Evolutionary conservation across 192 early-diverging fungal genomes (phyloP).

Genomic region (Coemansia sp.): DNA sequence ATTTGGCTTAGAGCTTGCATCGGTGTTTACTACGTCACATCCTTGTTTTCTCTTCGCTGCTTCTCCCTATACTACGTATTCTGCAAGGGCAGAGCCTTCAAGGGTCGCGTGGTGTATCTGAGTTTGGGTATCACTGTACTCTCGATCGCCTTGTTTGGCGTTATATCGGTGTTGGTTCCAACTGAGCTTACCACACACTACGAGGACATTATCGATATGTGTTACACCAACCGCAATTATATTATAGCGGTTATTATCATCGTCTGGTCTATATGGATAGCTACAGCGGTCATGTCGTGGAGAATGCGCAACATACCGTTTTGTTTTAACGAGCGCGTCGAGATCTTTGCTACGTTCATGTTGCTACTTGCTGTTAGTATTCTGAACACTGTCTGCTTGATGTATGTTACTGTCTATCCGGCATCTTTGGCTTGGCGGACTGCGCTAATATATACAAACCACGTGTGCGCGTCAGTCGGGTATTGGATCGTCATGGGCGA

Average conservation of each 20-base stretch:
- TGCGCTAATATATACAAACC: slow-evolving; percentile 35
- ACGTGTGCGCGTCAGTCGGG: slow-evolving; percentile 30
- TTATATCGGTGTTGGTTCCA: slow-evolving; percentile 36
- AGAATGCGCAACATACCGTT: slow-evolving; percentile 44
- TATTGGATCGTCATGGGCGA: slow-evolving; percentile 54
- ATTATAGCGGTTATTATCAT: slow-evolving; percentile 20
- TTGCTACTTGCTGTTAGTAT: slow-evolving; percentile 24
- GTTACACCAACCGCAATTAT: slow-evolving; percentile 23
- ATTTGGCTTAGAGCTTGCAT: slow-evolving; percentile 45
- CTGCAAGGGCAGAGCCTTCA: slow-evolving; percentile 37
- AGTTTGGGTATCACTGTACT: slow-evolving; percentile 12
- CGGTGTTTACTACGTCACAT: slow-evolving; percentile 40
- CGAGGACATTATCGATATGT: slow-evolving; percentile 40
- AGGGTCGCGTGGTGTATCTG: slow-evolving; percentile 12
- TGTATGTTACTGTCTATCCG: slow-evolving; percentile 36
- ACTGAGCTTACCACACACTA: slow-evolving; percentile 31
- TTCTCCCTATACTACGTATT: slow-evolving; percentile 52
- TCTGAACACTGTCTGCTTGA: slow-evolving; percentile 35
- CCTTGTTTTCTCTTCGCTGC: slow-evolving; percentile 40
- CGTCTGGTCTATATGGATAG: slow-evolving; percentile 36
- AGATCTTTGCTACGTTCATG: slow-evolving; percentile 24
- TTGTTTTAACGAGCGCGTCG: slow-evolving; percentile 43
- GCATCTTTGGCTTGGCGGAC: slow-evolving; percentile 45
- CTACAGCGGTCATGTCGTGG: slow-evolving; percentile 40
- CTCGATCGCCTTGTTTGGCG: slow-evolving; percentile 32